Evolutionary conservation across 225 moss, liverwort and hornwort species (phyloP).

Genomic region (Polytrichum commune): DNA sequence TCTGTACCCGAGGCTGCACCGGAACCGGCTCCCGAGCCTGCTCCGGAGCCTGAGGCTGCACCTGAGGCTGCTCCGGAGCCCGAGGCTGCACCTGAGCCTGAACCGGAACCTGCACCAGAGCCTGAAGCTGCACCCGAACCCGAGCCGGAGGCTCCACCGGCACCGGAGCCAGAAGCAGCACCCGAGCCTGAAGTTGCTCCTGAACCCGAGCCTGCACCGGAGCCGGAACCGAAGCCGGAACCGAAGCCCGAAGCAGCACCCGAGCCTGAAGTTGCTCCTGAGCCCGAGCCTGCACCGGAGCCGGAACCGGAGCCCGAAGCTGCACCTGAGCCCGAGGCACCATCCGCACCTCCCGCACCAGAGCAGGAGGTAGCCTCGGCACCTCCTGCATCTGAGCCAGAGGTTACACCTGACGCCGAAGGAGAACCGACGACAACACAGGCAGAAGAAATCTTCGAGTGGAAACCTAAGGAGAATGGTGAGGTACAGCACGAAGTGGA

Average conservation of each 20-base stretch:
- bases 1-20: constrained; percentile 1
- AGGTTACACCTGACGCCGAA: background rate
- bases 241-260: constrained; percentile 1
- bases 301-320: background rate
- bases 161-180: background rate
- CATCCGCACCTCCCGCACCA: background rate
- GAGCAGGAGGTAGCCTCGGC: no score
- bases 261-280: background rate
- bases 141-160: no score
- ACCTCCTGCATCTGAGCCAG: background rate
- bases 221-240: background rate
- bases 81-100: no score
- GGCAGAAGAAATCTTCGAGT: background rate
- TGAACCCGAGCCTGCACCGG: background rate
- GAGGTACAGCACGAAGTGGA: no score
- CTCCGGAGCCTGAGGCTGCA: background rate
- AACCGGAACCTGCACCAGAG: background rate
- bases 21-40: no score
- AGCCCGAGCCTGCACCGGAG: background rate
- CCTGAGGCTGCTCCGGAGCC: background rate
- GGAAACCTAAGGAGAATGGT: background rate
- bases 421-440: background rate
- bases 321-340: constrained; percentile 3
- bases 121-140: background rate
- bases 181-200: background rate